These are phyloP conservation scores for Mycena citricolor DNA, from an alignment of 1,284 basidiomycete species.

Conservation along the genomic window DNA sequence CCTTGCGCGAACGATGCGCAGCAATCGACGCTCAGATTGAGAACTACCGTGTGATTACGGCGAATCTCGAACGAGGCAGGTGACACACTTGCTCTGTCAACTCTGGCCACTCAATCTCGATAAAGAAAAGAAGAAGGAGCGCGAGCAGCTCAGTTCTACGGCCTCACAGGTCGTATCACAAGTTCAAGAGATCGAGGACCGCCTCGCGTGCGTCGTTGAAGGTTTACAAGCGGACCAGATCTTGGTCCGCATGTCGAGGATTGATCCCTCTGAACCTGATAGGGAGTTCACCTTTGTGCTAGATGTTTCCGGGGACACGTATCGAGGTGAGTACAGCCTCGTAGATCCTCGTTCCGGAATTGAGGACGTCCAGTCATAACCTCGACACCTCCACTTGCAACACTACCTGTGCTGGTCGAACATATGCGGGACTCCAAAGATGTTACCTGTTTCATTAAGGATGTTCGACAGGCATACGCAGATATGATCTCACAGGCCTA, in stretches of 20 bases:
- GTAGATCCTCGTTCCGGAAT: constrained; percentile 4
- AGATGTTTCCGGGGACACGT: constrained; percentile 62
- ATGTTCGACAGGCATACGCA: constrained; percentile 43
- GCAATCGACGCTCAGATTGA: constrained; percentile 68
- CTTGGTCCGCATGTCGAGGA: constrained; percentile 67
- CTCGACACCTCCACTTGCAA: constrained; percentile 62
- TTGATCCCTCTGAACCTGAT: constrained; percentile 58
- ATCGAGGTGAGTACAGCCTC: constrained; percentile 56
- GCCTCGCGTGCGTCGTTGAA: constrained; percentile 67
- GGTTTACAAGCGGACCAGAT: constrained; percentile 74
- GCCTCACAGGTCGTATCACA: constrained; percentile 58
- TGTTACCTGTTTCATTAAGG: constrained; percentile 61
- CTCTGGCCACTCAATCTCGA: not conserved
- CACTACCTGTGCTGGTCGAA: constrained; percentile 61
- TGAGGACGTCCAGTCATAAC: constrained; percentile 53
- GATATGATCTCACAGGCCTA: constrained; percentile 11
- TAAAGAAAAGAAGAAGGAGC: constrained; percentile 71
- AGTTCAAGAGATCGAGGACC: constrained; percentile 55
- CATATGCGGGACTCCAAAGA: constrained; percentile 63
- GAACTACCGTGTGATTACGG: constrained; percentile 57
- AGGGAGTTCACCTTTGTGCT: constrained; percentile 76
- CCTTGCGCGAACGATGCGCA: constrained; percentile 56
- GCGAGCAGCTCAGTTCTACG: constrained; percentile 56
- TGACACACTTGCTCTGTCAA: constrained; percentile 2
- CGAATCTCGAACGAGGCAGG: constrained; percentile 62